Percentiles rank a stretch among this genome's conserved stretches.
These are phyloP conservation scores for Tetrahymena malaccensis DNA, from an alignment of 73 alveolate species.

Conservation along the genomic window DNA sequence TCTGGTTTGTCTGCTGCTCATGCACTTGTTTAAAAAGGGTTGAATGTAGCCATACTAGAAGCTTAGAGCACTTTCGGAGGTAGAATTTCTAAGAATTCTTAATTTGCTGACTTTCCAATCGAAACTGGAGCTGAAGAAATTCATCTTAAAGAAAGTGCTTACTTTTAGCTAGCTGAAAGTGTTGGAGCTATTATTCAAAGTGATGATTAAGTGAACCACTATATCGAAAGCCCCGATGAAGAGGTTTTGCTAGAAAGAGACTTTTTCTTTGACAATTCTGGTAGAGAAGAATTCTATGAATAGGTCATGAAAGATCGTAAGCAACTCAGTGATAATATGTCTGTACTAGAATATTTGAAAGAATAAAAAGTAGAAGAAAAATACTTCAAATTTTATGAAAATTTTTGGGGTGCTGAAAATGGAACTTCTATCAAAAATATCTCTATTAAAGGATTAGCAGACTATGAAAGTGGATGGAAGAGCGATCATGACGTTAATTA, in stretches of 20 bases:
- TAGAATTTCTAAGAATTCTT: background rate
- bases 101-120: background rate
- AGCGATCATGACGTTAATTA: background rate
- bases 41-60: background rate
- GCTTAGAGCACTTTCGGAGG: background rate
- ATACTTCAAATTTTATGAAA: background rate
- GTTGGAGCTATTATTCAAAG: background rate
- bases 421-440: background rate
- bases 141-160: background rate
- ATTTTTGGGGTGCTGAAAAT: background rate
- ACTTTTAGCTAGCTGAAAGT: background rate
- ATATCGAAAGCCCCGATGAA: background rate
- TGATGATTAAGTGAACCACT: background rate
- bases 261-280: background rate
- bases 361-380: background rate
- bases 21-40: background rate
- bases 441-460: background rate
- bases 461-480: background rate
- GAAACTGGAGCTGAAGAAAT: background rate
- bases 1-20: slow-evolving; percentile 4
- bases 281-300: background rate
- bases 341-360: background rate
- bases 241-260: background rate
- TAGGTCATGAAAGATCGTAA: background rate
- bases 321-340: background rate